Evolutionary conservation across 352 stramenopile genomes (phyloP).

Genomic region (Aphanomyces invadans): DNA sequence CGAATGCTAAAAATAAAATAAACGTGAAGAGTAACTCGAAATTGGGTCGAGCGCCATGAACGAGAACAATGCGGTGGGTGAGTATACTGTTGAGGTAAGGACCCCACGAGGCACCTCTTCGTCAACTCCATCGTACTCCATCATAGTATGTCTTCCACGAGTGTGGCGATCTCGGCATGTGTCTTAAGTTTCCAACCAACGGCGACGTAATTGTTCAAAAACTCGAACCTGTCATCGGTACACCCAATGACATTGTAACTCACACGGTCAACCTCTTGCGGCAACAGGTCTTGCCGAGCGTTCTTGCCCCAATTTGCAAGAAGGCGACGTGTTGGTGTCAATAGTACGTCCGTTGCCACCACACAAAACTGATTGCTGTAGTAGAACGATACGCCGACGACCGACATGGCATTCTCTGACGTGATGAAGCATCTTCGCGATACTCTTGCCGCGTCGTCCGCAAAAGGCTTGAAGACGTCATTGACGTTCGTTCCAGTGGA

Average conservation of each 20-base stretch:
- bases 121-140: too few species aligned
- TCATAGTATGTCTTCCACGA: slow-evolving; percentile 28
- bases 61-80: not conserved
- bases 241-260: not conserved
- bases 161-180: slow-evolving; percentile 31
- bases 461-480: slow-evolving; percentile 24
- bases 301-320: slow-evolving; percentile 27
- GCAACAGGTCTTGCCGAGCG: slow-evolving; percentile 30
- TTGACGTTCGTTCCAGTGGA: slow-evolving; percentile 32
- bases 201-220: slow-evolving; percentile 32
- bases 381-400: slow-evolving; percentile 6
- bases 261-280: not conserved
- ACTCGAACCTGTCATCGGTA: slow-evolving; percentile 27
- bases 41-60: not conserved
- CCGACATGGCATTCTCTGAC: slow-evolving; percentile 26
- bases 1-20: slow-evolving; percentile 2
- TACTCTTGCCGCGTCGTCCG: too few species aligned
- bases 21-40: not conserved
- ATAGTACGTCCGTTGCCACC: too few species aligned
- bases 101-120: not conserved
- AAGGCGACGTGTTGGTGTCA: slow-evolving; percentile 34
- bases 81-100: not conserved
- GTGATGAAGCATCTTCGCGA: slow-evolving; percentile 30
- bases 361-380: too few species aligned
- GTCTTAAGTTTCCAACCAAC: slow-evolving; percentile 28